These are phyloP conservation scores for Golubevia sp. DNA, from an alignment of 1,284 basidiomycete genomes.

Conservation along the genomic window DNA sequence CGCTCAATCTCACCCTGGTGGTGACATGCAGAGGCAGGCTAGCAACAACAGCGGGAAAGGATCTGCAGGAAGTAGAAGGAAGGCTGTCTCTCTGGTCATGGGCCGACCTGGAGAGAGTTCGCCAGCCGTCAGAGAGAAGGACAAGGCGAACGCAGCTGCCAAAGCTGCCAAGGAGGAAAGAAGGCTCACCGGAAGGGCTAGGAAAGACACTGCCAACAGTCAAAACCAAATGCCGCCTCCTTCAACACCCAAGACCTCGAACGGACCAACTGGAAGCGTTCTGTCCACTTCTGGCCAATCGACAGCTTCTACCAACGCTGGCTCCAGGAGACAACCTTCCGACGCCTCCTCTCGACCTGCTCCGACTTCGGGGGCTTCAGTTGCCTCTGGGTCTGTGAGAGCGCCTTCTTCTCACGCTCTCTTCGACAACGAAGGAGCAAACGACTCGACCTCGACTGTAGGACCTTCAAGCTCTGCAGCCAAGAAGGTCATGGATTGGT, in stretches of 20 bases:
- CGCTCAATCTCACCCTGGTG: no score
- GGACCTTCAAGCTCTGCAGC: constrained; percentile 48
- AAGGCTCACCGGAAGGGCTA: constrained; percentile 10
- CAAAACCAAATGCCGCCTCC: neutral
- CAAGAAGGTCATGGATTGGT: constrained; percentile 58
- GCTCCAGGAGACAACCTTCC: neutral
- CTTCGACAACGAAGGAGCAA: constrained; percentile 4
- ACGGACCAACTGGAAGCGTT: neutral
- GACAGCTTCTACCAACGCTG: neutral
- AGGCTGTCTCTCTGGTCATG: constrained; percentile 48
- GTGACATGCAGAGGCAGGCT: no score
- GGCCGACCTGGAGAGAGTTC: constrained; percentile 15
- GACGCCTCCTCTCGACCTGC: neutral
- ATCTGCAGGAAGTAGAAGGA: constrained; percentile 26
- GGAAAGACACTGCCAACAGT: constrained; percentile 13
- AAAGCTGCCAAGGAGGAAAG: constrained; percentile 20
- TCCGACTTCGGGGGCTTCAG: neutral
- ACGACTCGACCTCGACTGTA: constrained; percentile 36
- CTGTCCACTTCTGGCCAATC: neutral
- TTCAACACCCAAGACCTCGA: constrained; percentile 1
- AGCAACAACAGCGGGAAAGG: neutral
- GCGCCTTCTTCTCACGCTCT: neutral
- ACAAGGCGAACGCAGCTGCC: constrained; percentile 8
- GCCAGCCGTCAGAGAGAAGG: constrained; percentile 22
- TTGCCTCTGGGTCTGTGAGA: neutral